These are phyloP conservation scores for Ruellia speciosa DNA, from an alignment of 305 asterid species.

Conservation along the genomic window DNA sequence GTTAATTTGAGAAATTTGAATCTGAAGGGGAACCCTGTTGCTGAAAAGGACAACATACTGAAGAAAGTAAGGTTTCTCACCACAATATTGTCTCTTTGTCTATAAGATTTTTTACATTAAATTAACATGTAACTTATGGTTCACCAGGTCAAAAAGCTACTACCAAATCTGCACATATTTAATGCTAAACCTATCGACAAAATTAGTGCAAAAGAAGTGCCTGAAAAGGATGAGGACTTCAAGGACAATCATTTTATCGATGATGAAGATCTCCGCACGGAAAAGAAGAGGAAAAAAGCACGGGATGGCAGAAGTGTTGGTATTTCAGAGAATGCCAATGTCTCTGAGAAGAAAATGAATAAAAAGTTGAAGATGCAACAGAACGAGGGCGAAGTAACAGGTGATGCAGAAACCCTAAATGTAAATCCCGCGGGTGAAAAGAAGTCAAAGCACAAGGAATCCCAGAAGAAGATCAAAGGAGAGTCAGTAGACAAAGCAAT, in stretches of 20 bases:
- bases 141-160: slow-evolving; percentile 57
- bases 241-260: slow-evolving; percentile 19
- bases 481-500: slow-evolving; percentile 29
- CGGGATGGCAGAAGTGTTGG: slow-evolving; percentile 23
- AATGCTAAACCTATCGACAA: slow-evolving; percentile 59
- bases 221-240: slow-evolving; percentile 24
- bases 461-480: slow-evolving; percentile 27
- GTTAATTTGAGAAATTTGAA: slow-evolving; percentile 65
- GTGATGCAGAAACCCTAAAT: slow-evolving; percentile 16
- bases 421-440: slow-evolving; percentile 22
- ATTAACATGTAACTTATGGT: slow-evolving; percentile 18
- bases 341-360: slow-evolving; percentile 29
- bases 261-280: slow-evolving; percentile 14
- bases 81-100: background rate
- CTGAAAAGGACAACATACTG: slow-evolving; percentile 54
- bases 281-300: slow-evolving; percentile 31
- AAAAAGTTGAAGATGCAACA: slow-evolving; percentile 27
- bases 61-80: slow-evolving; percentile 49
- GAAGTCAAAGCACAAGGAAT: slow-evolving; percentile 39
- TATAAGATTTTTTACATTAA: slow-evolving; percentile 13
- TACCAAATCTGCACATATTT: slow-evolving; percentile 59
- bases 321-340: slow-evolving; percentile 17
- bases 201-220: slow-evolving; percentile 30
- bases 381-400: slow-evolving; percentile 21
- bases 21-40: slow-evolving; percentile 81